Percentiles rank a stretch among this genome's conserved stretches.
Conservation (phyloP, 129 eudicot species). For the Tanacetum coccineum region DNA sequence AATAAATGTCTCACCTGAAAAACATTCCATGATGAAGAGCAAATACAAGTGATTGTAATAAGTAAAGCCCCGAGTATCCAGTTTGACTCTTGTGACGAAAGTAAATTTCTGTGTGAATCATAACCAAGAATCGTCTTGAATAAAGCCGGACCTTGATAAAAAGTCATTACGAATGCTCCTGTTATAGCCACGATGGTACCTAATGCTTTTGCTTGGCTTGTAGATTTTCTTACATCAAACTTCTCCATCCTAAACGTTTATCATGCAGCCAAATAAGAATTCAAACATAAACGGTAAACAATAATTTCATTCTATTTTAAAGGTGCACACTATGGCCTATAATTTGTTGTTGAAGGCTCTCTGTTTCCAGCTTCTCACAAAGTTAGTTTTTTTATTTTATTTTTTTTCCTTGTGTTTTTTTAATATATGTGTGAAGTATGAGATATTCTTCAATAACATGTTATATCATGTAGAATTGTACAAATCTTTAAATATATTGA, state of each 20-base stretch:
- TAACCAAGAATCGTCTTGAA: constrained; percentile 19
- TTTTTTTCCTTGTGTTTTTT: too few relatives aligned
- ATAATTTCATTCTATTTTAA: too few relatives aligned
- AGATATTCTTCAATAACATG: not conserved
- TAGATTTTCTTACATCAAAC: constrained; percentile 34
- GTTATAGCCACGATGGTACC: constrained; percentile 47
- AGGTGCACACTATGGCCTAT: too few relatives aligned
- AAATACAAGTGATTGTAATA: constrained; percentile 40
- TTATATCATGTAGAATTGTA: not conserved
- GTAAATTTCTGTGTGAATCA: constrained; percentile 23
- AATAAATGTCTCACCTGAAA: constrained; percentile 35
- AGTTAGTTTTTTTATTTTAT: not conserved
- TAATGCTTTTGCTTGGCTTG: constrained; percentile 49
- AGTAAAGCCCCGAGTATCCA: constrained; percentile 60
- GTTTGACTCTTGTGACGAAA: constrained; percentile 32
- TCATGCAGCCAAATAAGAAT: not conserved
- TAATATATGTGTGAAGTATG: not conserved
- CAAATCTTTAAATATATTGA: too few relatives aligned
- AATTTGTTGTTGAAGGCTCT: too few relatives aligned
- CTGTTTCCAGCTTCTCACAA: too few relatives aligned
- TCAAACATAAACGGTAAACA: not conserved
- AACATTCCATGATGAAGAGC: constrained; percentile 50
- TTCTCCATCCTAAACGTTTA: constrained; percentile 37
- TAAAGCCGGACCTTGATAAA: constrained; percentile 41
- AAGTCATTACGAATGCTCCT: constrained; percentile 49